These are phyloP conservation scores for Entelexis paramagnoliae DNA, from an alignment of 1,139 yeast species.

Conservation along the genomic window DNA sequence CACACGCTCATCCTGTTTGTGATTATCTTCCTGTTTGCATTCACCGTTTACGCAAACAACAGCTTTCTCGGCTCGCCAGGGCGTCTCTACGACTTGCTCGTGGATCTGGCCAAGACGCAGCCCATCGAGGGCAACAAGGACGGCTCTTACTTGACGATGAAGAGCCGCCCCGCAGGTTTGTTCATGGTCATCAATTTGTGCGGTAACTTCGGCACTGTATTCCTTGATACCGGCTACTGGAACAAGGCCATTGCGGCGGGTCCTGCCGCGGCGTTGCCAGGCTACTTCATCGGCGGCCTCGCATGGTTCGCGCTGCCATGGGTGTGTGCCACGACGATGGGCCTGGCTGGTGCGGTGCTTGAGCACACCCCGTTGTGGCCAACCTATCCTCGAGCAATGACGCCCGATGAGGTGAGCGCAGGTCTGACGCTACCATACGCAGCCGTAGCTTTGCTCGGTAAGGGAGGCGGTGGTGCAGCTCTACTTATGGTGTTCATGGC, in stretches of 20 bases:
- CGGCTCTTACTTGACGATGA: constrained; percentile 71
- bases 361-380: constrained; percentile 64
- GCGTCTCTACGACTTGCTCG: constrained; percentile 58
- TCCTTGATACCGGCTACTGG: constrained; percentile 83
- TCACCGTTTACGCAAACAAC: constrained; percentile 42
- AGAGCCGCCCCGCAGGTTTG: constrained; percentile 63
- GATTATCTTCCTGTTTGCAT: constrained; percentile 32
- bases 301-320: constrained; percentile 90
- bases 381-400: constrained; percentile 55
- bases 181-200: constrained; percentile 74
- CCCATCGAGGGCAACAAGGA: constrained; percentile 66
- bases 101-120: constrained; percentile 43
- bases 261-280: constrained; percentile 80
- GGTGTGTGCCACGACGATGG: constrained; percentile 72
- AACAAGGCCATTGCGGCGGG: constrained; percentile 78
- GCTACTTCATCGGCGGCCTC: constrained; percentile 80
- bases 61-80: constrained; percentile 67
- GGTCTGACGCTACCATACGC: constrained; percentile 83
- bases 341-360: constrained; percentile 64
- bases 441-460: constrained; percentile 73
- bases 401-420: constrained; percentile 58
- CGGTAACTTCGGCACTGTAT: constrained; percentile 84
- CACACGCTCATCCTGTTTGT: constrained; percentile 49
- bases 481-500: constrained; percentile 75
- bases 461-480: constrained; percentile 76